These are phyloP conservation scores for Geotrichum fermentans DNA, from an alignment of 1,139 yeast genomes.

Conservation along the genomic window DNA sequence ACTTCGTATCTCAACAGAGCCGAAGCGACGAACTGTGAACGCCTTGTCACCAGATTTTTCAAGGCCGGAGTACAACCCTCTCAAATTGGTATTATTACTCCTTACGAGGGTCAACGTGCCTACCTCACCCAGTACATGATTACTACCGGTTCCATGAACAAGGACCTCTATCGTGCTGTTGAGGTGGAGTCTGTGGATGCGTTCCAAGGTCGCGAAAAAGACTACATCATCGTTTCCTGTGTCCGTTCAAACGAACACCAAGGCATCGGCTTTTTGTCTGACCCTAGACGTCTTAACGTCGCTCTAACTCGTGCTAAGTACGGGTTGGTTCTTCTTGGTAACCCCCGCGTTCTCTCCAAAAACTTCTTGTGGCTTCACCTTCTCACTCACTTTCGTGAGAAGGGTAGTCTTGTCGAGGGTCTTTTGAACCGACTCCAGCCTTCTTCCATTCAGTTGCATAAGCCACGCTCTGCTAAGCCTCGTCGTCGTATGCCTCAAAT, in stretches of 20 bases:
- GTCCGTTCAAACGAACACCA: conserved; percentile 85
- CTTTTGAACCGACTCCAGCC: conserved; percentile 73
- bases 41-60: conserved; percentile 66
- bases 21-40: conserved; percentile 88
- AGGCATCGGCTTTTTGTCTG: conserved; percentile 80
- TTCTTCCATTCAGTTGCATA: conserved; percentile 50
- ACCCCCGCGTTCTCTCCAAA: conserved; percentile 69
- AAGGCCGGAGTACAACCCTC: conserved; percentile 74
- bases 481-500: background rate
- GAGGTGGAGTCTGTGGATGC: conserved; percentile 95
- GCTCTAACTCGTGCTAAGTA: conserved; percentile 88
- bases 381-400: conserved; percentile 72
- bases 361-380: conserved; percentile 77
- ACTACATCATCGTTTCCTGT: conserved; percentile 81
- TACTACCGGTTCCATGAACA: conserved; percentile 59
- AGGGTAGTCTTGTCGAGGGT: conserved; percentile 91
- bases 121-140: conserved; percentile 76
- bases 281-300: conserved; percentile 86
- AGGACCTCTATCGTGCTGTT: conserved; percentile 61
- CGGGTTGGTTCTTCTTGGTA: conserved; percentile 78
- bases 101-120: conserved; percentile 91
- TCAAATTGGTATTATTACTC: conserved; percentile 89
- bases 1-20: conserved; percentile 81
- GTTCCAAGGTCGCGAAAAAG: conserved; percentile 94
- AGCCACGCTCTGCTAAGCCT: conserved; percentile 17